Evolutionary conservation across 2,329 filamentous ascomycete species (phyloP), one percentile per base, ranked within the genome.

Genomic region (Rhynchosporium secalis): DNA sequence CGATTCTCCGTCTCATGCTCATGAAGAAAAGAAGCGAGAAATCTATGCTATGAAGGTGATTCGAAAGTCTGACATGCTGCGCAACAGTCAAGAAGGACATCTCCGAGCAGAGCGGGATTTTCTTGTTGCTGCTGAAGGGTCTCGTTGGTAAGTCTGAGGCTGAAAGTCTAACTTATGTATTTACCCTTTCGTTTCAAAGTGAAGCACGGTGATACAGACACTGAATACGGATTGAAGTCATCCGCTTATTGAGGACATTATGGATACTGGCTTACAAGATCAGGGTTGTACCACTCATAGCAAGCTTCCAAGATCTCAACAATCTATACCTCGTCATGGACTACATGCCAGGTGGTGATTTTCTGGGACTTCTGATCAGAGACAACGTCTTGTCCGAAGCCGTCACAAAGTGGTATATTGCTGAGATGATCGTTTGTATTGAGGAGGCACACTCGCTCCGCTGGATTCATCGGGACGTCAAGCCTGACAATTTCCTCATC

Each of bases 41-140:
- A 86, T 96, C 0, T 98, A 89, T 74, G 95, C 95, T 13, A 97
- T 98, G 94, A 98, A 98, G 74, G 90, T 96, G 38, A 98, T 98
- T 68, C 87, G 90, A 62, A 99, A 99, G 74, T 91, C 91, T 0
- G 87, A 92, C 61, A 98, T 97, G 93, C 81, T 98, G 60, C 86
- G 88, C 12, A 95, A 92, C 64, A 89, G 89, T 66, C 95, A 98
- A 77, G 94, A 98, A 76, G 94, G 91, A 0, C 95, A 98, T 76
- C 76, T 99, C 26, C 86, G 92, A 41, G 94, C 93, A 0, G 94
- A 99, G 73, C 81, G 94, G 67, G 95, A 98, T 71, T 96, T 98
- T 67, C 82, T 99, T 7, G 92, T 96, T 31, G 86, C 89, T 5
- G 93, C 92, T 1, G 90, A 95, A 73, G 90, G 87, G n/a, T 96